Base-by-base conservation (phyloP, 2,329 filamentous ascomycete species). In the Penicillium corylophilum region DNA sequence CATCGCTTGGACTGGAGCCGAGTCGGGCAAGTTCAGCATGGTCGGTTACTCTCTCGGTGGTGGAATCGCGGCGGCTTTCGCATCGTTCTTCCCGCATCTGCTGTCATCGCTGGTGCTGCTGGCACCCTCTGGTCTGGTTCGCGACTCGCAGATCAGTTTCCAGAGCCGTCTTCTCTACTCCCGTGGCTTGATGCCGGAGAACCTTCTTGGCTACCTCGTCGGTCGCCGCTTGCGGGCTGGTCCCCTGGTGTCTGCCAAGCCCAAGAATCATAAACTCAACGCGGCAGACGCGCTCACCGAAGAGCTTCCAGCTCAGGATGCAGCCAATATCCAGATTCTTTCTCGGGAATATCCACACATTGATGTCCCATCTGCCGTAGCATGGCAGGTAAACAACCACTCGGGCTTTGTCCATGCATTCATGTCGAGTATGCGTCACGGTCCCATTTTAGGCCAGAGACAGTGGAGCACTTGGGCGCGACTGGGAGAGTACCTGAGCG, bases 1-100 rank as follows among this genome's bases (percentile, higher is more conserved):
- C 0, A 73, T 93, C 2, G 61, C 83, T 13, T 91, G 88, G 88
- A 85, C 82, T 0, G 77, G 76, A 6, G 57, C 63, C 26, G 61
- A 63, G 5, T 74, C 68, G 6, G 74, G 74, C 7, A 78, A 77
- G 46, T 93, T 94, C 69, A 82, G 84, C 54, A 73, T 95, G 5
- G 73, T 91, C 3, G 90, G 90, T 2, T 95, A 94, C 69, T 91
- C 87, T 0, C 78, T 95, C 0, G 90, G 90, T 41, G 90, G 90
- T 31, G 88, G 86, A 13, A 81, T 95, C 36, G 80, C 82, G 1
- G 84, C 83, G 9, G 79, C 84, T 18, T 93, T 94, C 65, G 81
- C 88, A 1, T 79, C 81, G 1, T 83, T 83, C 64, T 89, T 90
- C 63, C 83, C 88, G 0, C 71, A 82, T 43, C 75, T 93, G 50